Conservation (phyloP, 768 basidiomycete species). For the Tricholoma bakamatsutake region DNA sequence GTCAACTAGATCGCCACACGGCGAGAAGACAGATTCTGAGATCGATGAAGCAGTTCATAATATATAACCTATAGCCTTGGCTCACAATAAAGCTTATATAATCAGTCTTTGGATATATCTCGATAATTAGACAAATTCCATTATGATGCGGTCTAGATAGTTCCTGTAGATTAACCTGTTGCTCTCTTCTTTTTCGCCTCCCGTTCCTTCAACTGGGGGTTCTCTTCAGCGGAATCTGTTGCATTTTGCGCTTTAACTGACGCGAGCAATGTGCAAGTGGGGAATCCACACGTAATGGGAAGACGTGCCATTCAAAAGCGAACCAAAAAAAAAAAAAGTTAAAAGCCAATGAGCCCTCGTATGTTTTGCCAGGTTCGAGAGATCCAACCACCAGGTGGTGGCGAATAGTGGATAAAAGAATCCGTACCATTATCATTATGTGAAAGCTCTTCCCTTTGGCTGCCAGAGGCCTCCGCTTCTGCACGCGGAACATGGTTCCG, state of each 20-base stretch:
- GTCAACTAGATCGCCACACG: conserved; percentile 18
- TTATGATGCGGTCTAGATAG: conserved; percentile 10
- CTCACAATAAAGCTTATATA: conserved; percentile 4
- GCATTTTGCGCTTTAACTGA: conserved; percentile 20
- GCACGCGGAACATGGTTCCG: conserved; percentile 21
- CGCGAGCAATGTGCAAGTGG: conserved; percentile 19
- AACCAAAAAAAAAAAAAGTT: conserved; percentile 43
- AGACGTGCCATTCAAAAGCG: conserved; percentile 38
- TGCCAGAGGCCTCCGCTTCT: conserved; percentile 15
- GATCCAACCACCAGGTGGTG: conserved; percentile 60
- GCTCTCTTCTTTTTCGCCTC: conserved; percentile 46
- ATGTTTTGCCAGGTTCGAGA: conserved; percentile 64
- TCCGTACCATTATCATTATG: conserved; percentile 67
- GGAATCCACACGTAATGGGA: conserved; percentile 21
- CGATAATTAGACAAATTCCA: conserved; percentile 5
- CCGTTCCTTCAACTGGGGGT: conserved; percentile 31
- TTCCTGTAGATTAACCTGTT: conserved; percentile 31
- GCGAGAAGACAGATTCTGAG: conserved; percentile 8
- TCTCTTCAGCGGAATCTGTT: conserved; percentile 19
- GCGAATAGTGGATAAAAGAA: conserved; percentile 54
- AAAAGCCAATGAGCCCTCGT: conserved; percentile 65
- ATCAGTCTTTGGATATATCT: conserved; percentile 6
- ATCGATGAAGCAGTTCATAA: conserved; percentile 3
- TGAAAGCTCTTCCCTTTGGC: conserved; percentile 2
- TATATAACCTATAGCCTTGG: not conserved